Conservation (phyloP, 2,329 filamentous ascomycete species). For the Aspergillus japonicus region DNA sequence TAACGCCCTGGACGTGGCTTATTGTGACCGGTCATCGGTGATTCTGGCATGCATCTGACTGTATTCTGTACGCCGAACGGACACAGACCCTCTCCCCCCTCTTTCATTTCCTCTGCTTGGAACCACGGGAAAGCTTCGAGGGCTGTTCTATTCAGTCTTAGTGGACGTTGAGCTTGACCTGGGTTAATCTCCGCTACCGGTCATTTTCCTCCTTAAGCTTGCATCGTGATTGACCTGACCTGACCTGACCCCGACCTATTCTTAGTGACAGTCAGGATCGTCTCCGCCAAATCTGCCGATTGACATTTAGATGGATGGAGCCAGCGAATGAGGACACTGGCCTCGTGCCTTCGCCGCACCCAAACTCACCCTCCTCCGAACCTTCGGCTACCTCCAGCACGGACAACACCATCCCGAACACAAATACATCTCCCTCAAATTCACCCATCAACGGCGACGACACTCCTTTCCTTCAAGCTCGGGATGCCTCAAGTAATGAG, state of each 20-base stretch:
- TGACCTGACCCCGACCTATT: constrained; percentile 11
- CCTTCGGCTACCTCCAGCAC: constrained; percentile 13
- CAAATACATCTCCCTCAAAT: constrained; percentile 11
- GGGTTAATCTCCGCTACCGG: constrained; percentile 11
- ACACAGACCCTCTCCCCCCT: constrained; percentile 1
- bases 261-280: constrained; percentile 14
- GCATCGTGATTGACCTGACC: constrained; percentile 15
- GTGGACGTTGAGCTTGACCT: constrained; percentile 3
- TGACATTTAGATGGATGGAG: constrained; percentile 43
- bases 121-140: constrained; percentile 8
- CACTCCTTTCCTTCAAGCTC: constrained; percentile 13
- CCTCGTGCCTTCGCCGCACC: constrained; percentile 30
- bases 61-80: background rate
- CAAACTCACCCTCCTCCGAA: constrained; percentile 22
- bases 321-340: constrained; percentile 40
- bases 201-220: constrained; percentile 11
- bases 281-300: constrained; percentile 9
- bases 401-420: constrained; percentile 9
- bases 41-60: background rate
- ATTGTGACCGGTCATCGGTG: background rate
- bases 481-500: constrained; percentile 21
- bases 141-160: constrained; percentile 4
- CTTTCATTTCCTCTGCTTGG: constrained; percentile 1
- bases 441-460: constrained; percentile 13
- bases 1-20: background rate